Evolutionary conservation across 805 yeast species (phyloP), one percentile per base, ranked within the genome.

Genomic region (Sugiyamaella lignohabitans): DNA sequence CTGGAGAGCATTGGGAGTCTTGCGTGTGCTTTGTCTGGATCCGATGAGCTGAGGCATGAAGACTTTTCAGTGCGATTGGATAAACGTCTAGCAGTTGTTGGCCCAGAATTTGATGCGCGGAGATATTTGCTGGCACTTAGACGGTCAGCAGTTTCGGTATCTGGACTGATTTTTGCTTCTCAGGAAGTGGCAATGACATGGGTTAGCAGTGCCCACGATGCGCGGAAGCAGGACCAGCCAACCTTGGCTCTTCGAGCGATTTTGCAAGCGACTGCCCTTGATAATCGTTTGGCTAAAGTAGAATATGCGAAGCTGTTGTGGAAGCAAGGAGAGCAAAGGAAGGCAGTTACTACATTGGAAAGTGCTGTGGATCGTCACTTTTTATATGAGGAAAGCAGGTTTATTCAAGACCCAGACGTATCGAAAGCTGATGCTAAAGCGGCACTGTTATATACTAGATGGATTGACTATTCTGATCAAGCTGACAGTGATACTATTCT

Each of bases 401-500:
- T 24, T 32, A 2, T 42, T 39, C 40, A 43, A 40, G 14, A 27
- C 8, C 14, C 32, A 8, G 14, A 27, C 14, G 32, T 27, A 27
- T 18, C 23, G 24, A 47, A 46, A 10, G 43, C 44, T 14, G 37
- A 47, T 30, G 71, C 78, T 1, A 57, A 70, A 42, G 76, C 79
- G n/a, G 84, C 85, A 45, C 66, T 89, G 41, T 81, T 82, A 49
- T 86, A 86, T 59, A 86, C 96, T 0, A 78, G 80, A 52, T 93
- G 98, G 98, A 68, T 88, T 16, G 96, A 88, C 58, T 71, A 71
- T 30, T 85, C 96, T 0, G 89, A 87, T 43, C 89, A 86, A 59
- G 82, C 88, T 27, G 80, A 87, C 5, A 80, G 94, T 5, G 75
- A 74, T 14, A 80, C 80, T 30, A 84, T 93, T 34, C 75, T 84